These are phyloP conservation scores for Tulasnella calospora DNA, from an alignment of 768 basidiomycete genomes.

Conservation along the genomic window DNA sequence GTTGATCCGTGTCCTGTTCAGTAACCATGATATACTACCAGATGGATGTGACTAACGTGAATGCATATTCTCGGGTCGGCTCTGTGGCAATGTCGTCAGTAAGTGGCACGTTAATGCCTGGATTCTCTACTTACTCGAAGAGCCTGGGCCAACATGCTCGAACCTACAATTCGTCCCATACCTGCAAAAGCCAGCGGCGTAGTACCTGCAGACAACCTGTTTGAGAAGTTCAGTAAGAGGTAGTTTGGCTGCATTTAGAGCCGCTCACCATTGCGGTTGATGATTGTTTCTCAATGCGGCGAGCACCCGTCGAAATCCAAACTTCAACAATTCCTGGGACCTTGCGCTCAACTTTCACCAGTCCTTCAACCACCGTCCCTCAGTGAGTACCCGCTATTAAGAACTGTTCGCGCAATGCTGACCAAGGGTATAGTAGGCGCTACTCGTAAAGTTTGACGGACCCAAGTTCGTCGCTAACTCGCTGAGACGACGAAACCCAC, in stretches of 20 bases:
- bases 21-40: not conserved
- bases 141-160: not conserved
- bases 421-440: not conserved
- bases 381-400: not conserved
- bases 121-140: constrained; percentile 2
- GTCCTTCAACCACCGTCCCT: not conserved
- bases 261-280: not conserved
- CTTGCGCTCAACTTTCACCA: not conserved
- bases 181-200: not conserved
- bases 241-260: not conserved
- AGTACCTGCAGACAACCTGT: not conserved
- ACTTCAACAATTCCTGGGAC: constrained; percentile 9
- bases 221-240: not conserved
- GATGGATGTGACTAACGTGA: not conserved
- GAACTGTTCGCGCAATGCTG: not conserved
- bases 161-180: not conserved
- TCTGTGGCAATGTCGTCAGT: not conserved
- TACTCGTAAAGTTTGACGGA: not conserved
- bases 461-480: not conserved
- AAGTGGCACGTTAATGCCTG: not conserved
- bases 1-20: not conserved
- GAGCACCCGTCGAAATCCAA: not conserved
- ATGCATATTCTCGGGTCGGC: not conserved
- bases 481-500: constrained; percentile 3
- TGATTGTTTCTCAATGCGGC: not conserved